Percentiles rank a stretch among this genome's conserved stretches.
phyloP scores from a whole-genome alignment of 495 filamentous ascomycete genomes.

The Aspergillus asperescens region DNA sequence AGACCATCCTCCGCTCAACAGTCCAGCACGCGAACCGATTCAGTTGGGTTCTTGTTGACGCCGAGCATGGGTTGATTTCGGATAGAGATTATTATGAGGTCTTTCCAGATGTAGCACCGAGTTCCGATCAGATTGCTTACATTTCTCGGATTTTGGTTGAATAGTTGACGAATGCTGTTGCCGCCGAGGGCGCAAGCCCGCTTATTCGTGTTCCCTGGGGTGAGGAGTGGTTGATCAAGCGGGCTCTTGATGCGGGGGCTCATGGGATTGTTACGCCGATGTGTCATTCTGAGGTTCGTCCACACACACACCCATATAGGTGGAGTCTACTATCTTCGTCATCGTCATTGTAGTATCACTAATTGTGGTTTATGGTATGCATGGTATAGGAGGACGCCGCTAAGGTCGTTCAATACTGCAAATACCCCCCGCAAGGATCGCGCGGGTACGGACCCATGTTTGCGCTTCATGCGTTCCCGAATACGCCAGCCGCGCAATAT shows the following conservation, averaged over 20 bases:
- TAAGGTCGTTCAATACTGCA: constrained; percentile 55
- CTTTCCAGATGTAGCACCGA: neutral
- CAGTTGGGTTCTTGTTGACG: constrained; percentile 72
- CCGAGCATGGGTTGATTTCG: constrained; percentile 67
- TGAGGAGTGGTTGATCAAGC: constrained; percentile 66
- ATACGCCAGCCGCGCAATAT: constrained; percentile 33
- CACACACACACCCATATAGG: no score
- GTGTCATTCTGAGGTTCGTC: constrained; percentile 24
- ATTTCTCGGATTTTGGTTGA: no score
- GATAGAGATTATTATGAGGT: constrained; percentile 23
- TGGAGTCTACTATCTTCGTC: no score
- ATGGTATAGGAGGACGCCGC: constrained; percentile 49
- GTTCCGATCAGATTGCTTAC: neutral
- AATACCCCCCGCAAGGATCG: constrained; percentile 59
- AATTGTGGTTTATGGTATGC: no score
- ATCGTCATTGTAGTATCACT: no score
- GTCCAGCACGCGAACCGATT: constrained; percentile 25
- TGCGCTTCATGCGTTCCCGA: constrained; percentile 31
- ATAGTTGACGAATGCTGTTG: constrained; percentile 42
- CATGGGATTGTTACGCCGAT: constrained; percentile 51
- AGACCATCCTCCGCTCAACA: constrained; percentile 32
- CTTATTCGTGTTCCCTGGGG: constrained; percentile 63
- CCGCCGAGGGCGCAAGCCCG: constrained; percentile 58
- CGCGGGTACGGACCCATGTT: constrained; percentile 56
- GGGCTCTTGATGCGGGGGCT: constrained; percentile 63